These are phyloP conservation scores for Candida ascalaphidarum DNA, from an alignment of 805 yeast species.

Conservation along the genomic window DNA sequence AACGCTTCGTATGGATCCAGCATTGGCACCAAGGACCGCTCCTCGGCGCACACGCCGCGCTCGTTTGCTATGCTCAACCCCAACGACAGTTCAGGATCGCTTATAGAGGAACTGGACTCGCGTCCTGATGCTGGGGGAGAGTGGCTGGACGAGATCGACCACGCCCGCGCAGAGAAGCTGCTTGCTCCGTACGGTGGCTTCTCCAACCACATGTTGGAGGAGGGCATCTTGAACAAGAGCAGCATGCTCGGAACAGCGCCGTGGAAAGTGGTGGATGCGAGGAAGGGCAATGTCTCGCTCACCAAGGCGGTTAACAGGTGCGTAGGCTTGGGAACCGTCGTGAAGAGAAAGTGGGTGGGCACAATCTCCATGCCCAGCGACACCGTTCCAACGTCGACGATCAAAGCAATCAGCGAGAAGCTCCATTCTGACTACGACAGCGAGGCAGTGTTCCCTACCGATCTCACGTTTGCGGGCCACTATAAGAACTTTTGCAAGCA, in stretches of 20 bases:
- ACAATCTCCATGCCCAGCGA: slow-evolving; percentile 89
- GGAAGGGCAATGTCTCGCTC: slow-evolving; percentile 81
- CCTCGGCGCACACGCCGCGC: no score
- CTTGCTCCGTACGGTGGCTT: slow-evolving; percentile 69
- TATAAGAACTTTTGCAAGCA: slow-evolving; percentile 89
- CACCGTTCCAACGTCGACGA: slow-evolving; percentile 52
- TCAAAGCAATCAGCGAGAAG: slow-evolving; percentile 40
- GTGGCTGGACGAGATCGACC: slow-evolving; percentile 17
- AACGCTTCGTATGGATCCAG: no score
- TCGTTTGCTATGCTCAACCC: no score
- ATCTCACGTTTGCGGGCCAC: slow-evolving; percentile 80
- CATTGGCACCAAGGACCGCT: no score
- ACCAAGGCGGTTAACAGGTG: slow-evolving; percentile 74
- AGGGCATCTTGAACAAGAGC: slow-evolving; percentile 31
- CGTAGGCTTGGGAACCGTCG: slow-evolving; percentile 20
- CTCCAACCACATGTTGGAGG: slow-evolving; percentile 50
- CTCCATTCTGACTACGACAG: slow-evolving; percentile 44
- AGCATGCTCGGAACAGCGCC: slow-evolving; percentile 51
- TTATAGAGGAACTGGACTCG: no score
- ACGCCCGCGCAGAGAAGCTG: slow-evolving; percentile 21
- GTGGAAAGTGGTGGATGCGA: slow-evolving; percentile 65
- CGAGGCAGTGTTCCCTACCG: slow-evolving; percentile 65
- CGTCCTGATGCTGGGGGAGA: slow-evolving; percentile 14
- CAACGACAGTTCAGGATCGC: no score
- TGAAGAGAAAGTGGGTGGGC: slow-evolving; percentile 70